These are phyloP conservation scores for Penicillium sp. DNA, from an alignment of 2,329 filamentous ascomycete species.

Conservation along the genomic window DNA sequence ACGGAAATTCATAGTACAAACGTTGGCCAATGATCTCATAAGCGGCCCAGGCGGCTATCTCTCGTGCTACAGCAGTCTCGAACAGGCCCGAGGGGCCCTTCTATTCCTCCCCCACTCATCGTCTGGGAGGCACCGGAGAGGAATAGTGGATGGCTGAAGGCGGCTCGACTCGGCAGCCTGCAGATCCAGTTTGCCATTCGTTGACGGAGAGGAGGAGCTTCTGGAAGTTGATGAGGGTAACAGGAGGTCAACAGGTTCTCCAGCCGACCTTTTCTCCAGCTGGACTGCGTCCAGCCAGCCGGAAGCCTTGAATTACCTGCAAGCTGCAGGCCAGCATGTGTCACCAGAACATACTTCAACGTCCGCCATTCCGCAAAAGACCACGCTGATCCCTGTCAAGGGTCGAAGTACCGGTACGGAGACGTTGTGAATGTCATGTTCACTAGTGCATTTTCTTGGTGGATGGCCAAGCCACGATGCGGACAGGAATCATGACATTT, in stretches of 20 bases:
- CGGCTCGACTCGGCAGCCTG: slow-evolving; percentile 21
- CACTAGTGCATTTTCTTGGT: neutral
- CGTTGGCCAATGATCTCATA: slow-evolving; percentile 28
- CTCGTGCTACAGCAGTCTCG: slow-evolving; percentile 26
- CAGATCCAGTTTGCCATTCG: slow-evolving; percentile 19
- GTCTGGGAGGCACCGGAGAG: neutral
- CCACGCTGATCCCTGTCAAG: slow-evolving; percentile 40
- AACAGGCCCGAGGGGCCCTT: neutral
- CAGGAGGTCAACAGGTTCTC: neutral
- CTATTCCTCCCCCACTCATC: neutral
- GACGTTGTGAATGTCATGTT: neutral
- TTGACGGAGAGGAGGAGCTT: slow-evolving; percentile 4
- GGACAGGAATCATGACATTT: neutral
- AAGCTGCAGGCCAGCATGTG: slow-evolving; percentile 18
- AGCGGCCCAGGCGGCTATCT: slow-evolving; percentile 25
- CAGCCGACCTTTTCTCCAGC: slow-evolving; percentile 6
- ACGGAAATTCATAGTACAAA: slow-evolving; percentile 28
- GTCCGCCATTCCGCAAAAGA: slow-evolving; percentile 9
- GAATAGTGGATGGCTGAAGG: slow-evolving; percentile 2
- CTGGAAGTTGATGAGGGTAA: slow-evolving; percentile 12
- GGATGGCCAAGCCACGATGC: neutral
- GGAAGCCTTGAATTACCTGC: slow-evolving; percentile 13
- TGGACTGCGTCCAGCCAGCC: slow-evolving; percentile 16
- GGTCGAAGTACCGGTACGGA: neutral
- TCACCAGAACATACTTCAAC: slow-evolving; percentile 15